A percentile compares a stretch with the other conserved stretches of the same genome.
Conservation (phyloP, 2,329 filamentous ascomycete genomes). For the Hortaea sp. region DNA sequence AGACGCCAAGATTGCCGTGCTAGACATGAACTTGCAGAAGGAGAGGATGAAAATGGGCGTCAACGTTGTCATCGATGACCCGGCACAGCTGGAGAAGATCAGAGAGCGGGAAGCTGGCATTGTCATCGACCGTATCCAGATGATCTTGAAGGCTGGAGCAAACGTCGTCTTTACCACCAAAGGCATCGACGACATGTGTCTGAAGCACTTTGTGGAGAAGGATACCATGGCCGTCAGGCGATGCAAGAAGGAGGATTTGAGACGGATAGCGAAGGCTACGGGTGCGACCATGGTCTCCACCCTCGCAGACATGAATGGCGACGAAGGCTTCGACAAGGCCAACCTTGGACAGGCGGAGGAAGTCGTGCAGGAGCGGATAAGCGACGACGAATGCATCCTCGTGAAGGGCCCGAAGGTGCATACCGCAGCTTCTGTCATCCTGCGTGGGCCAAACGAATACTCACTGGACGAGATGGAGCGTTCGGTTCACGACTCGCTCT, state of each 20-base stretch:
- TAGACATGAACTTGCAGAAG: slow-evolving; percentile 98
- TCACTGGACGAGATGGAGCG: slow-evolving; percentile 98
- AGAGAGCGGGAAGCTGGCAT: slow-evolving; percentile 86
- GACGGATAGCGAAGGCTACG: slow-evolving; percentile 91
- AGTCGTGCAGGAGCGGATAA: slow-evolving; percentile 96
- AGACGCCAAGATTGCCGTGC: slow-evolving; percentile 90
- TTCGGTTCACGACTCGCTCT: slow-evolving; percentile 92
- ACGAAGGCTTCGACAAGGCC: slow-evolving; percentile 89
- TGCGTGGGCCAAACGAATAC: slow-evolving; percentile 92
- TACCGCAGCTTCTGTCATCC: slow-evolving; percentile 89
- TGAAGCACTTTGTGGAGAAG: slow-evolving; percentile 90
- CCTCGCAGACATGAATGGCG: slow-evolving; percentile 90
- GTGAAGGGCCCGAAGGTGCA: slow-evolving; percentile 92
- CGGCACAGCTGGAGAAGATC: slow-evolving; percentile 94
- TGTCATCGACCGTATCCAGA: slow-evolving; percentile 84
- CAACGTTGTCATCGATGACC: slow-evolving; percentile 96
- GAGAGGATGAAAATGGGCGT: slow-evolving; percentile 99
- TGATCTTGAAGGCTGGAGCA: slow-evolving; percentile 94
- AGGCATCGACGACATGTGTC: slow-evolving; percentile 90
- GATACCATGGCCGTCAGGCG: slow-evolving; percentile 91
- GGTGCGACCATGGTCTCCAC: slow-evolving; percentile 89
- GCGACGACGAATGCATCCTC: slow-evolving; percentile 95
- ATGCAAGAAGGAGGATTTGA: slow-evolving; percentile 97
- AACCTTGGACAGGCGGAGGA: slow-evolving; percentile 88
- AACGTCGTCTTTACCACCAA: slow-evolving; percentile 97